These are phyloP conservation scores for Chrysochromulina parva DNA, from an alignment of 78 protist species.

Conservation along the genomic window DNA sequence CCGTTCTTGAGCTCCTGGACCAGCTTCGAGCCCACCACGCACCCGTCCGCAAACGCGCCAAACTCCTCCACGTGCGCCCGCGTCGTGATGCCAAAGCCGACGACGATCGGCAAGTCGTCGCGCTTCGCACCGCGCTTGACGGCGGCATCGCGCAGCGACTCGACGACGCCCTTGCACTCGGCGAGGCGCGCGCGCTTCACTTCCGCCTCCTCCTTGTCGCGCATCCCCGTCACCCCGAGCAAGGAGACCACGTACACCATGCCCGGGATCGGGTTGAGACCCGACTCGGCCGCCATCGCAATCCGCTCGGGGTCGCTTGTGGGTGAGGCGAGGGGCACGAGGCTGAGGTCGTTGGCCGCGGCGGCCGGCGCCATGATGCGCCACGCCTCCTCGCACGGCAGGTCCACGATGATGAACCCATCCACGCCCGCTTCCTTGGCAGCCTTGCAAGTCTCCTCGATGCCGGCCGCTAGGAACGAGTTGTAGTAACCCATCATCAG, in stretches of 20 bases:
- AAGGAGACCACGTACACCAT: constrained; percentile 71
- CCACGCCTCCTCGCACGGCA: constrained; percentile 76
- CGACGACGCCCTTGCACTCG: too few relatives aligned
- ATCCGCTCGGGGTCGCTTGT: too few relatives aligned
- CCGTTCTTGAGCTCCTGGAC: not conserved
- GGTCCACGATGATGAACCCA: constrained; percentile 84
- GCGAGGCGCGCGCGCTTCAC: too few relatives aligned
- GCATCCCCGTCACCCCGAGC: constrained; percentile 69
- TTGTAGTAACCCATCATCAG: constrained; percentile 81
- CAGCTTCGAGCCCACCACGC: constrained; percentile 67
- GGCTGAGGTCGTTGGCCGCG: not conserved
- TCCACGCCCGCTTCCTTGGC: constrained; percentile 26
- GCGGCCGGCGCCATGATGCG: constrained; percentile 9
- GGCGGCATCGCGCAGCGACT: not conserved
- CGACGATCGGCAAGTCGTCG: constrained; percentile 58
- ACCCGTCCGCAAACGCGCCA: constrained; percentile 55
- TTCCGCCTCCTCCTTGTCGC: not conserved
- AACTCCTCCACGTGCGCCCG: constrained; percentile 53
- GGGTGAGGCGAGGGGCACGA: constrained; percentile 24
- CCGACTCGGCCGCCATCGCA: too few relatives aligned
- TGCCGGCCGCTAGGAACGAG: constrained; percentile 63
- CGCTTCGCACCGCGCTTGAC: constrained; percentile 21
- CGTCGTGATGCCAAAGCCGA: constrained; percentile 72
- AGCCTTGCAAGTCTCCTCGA: constrained; percentile 12
- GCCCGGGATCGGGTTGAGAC: too few relatives aligned